A percentile compares a stretch with the other conserved stretches of the same genome.
phyloP scores from a whole-genome alignment of 192 early-diverging fungal species.

The Rhizophagus clarus region DNA sequence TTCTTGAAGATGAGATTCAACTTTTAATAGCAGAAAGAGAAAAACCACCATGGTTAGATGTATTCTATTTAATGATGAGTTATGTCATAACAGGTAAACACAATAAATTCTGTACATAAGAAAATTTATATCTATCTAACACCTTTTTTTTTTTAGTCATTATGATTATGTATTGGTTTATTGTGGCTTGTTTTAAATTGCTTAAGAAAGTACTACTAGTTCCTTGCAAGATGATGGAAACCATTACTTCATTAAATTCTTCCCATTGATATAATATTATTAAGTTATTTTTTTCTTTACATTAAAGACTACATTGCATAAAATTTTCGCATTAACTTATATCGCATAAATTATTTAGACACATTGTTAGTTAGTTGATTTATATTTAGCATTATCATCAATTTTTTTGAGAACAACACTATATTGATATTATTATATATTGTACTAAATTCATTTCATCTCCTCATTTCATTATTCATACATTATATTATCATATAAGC shows the following conservation, averaged over 20 bases:
- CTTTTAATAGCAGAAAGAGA: conserved; percentile 7
- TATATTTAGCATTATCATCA: no score
- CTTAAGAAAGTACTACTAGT: neutral
- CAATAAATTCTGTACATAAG: neutral
- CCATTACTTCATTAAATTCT: neutral
- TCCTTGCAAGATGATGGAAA: neutral
- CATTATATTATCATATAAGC: no score
- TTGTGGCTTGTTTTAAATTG: conserved; percentile 13
- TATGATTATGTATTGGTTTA: conserved; percentile 28
- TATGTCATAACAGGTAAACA: conserved; percentile 30
- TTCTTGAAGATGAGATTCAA: conserved; percentile 32
- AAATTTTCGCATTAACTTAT: no score
- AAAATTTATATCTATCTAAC: neutral
- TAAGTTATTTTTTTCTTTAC: no score
- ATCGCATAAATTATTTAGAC: no score
- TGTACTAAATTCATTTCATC: no score
- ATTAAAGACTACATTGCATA: no score
- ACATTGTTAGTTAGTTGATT: no score
- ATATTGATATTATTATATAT: no score
- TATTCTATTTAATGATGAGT: conserved; percentile 27
- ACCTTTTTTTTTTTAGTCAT: conserved; percentile 7
- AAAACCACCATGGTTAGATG: conserved; percentile 12
- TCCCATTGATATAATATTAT: no score
- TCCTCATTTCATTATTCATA: no score
- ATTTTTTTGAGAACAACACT: no score